phyloP scores from a whole-genome alignment of 257 asterid genomes.

The Solanum dulcamara region DNA sequence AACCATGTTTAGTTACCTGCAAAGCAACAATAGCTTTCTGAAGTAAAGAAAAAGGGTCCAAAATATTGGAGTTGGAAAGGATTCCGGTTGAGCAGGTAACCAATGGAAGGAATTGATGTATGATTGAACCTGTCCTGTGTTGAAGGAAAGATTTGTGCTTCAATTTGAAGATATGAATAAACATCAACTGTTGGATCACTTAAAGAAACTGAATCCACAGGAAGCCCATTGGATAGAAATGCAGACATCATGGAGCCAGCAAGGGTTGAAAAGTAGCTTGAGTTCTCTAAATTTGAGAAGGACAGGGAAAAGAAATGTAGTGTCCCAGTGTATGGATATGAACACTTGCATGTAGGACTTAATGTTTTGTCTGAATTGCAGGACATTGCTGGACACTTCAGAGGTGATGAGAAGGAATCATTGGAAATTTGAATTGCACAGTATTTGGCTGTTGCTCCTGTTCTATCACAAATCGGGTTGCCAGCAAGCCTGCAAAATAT shows the following conservation, averaged over 20 bases:
- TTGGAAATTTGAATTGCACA: slow-evolving; percentile 21
- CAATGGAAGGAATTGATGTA: slow-evolving; percentile 39
- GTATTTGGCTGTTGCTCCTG: slow-evolving; percentile 27
- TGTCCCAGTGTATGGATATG: slow-evolving; percentile 65
- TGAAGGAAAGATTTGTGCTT: slow-evolving; percentile 64
- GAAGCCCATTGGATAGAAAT: slow-evolving; percentile 38
- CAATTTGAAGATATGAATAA: slow-evolving; percentile 35
- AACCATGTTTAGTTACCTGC: slow-evolving; percentile 31
- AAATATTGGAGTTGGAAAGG: slow-evolving; percentile 28
- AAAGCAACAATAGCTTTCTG: slow-evolving; percentile 47
- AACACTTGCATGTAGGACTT: slow-evolving; percentile 62
- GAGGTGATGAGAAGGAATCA: slow-evolving; percentile 13
- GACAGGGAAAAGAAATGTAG: slow-evolving; percentile 59
- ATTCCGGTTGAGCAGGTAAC: slow-evolving; percentile 67
- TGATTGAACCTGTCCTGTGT: slow-evolving; percentile 41
- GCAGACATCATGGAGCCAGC: slow-evolving; percentile 32
- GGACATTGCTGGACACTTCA: slow-evolving; percentile 29
- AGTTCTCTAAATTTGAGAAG: slow-evolving; percentile 56
- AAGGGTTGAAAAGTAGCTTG: slow-evolving; percentile 43
- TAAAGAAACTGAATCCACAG: slow-evolving; percentile 51
- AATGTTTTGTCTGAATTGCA: slow-evolving; percentile 35
- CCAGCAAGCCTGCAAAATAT: slow-evolving; percentile 39
- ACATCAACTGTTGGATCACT: slow-evolving; percentile 35
- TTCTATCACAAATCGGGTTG: slow-evolving; percentile 55
- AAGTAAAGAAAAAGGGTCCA: slow-evolving; percentile 69